phyloP scores from a whole-genome alignment of 2,329 filamentous ascomycete genomes.

The Xylariaceae sp. region DNA sequence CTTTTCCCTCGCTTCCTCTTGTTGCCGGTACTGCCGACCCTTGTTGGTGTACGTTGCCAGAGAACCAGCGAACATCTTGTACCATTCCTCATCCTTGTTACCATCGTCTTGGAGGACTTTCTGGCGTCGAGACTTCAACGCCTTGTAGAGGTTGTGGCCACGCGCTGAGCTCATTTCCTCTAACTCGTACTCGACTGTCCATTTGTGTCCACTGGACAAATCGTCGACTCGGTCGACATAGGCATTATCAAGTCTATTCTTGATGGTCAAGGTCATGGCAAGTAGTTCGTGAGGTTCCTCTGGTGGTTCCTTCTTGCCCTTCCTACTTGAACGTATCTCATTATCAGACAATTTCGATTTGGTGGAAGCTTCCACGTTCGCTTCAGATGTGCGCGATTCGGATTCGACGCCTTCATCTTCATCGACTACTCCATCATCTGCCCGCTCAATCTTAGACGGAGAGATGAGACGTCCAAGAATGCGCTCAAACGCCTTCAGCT shows the following conservation, averaged over 20 bases:
- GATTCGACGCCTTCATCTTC: constrained; percentile 3
- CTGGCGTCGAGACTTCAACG: constrained; percentile 52
- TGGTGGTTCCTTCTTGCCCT: background rate
- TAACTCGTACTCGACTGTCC: constrained; percentile 75
- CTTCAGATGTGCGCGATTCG: constrained; percentile 7
- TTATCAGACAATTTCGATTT: background rate
- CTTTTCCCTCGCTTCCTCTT: constrained; percentile 49
- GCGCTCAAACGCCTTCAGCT: constrained; percentile 46
- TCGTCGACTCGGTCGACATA: constrained; percentile 56
- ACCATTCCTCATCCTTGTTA: constrained; percentile 40
- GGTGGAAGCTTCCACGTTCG: background rate
- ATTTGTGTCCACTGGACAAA: constrained; percentile 43
- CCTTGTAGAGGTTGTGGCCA: constrained; percentile 49
- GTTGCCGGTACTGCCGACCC: constrained; percentile 55
- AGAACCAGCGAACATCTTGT: constrained; percentile 41
- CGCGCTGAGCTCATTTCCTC: constrained; percentile 50
- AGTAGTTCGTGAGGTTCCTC: constrained; percentile 42
- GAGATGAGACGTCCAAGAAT: constrained; percentile 47
- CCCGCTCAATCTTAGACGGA: constrained; percentile 30
- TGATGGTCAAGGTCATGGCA: constrained; percentile 66
- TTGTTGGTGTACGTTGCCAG: constrained; percentile 40
- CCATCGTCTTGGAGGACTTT: constrained; percentile 42
- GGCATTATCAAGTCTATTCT: constrained; percentile 64
- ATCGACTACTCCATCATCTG: background rate
- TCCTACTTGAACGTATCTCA: background rate